Evolutionary conservation across 495 filamentous ascomycete genomes (phyloP).

Genomic region (Aspergillus hancockii): DNA sequence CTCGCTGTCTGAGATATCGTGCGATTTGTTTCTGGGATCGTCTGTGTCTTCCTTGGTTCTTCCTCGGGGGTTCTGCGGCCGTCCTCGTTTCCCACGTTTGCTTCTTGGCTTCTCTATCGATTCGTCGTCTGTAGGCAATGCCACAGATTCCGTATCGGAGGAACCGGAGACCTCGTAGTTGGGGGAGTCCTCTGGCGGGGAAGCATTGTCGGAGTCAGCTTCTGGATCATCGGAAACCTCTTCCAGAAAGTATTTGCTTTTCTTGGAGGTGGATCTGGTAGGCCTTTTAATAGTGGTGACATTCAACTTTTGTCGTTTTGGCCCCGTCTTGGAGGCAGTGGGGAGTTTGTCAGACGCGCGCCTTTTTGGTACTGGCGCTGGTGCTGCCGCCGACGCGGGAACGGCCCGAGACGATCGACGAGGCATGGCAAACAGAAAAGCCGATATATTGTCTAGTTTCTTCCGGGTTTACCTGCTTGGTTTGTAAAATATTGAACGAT

Average conservation of each 20-base stretch:
- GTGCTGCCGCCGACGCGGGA: conserved; percentile 36
- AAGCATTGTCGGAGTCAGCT: conserved; percentile 26
- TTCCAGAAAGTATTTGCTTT: conserved; percentile 58
- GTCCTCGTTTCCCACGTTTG: conserved; percentile 12
- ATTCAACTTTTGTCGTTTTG: conserved; percentile 50
- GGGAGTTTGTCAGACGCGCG: conserved; percentile 39
- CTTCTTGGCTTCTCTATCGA: conserved; percentile 25
- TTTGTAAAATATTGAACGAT: neutral
- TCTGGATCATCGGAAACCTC: conserved; percentile 34
- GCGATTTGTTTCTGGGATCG: conserved; percentile 3
- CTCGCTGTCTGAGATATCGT: conserved; percentile 6
- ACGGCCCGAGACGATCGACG: conserved; percentile 45
- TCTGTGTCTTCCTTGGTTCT: conserved; percentile 9
- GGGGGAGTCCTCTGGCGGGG: conserved; percentile 22
- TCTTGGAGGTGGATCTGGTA: conserved; percentile 52
- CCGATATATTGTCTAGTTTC: neutral
- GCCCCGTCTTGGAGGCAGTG: conserved; percentile 31
- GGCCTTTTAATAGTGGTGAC: conserved; percentile 23
- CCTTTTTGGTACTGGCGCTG: conserved; percentile 39
- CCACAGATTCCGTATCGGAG: conserved; percentile 27
- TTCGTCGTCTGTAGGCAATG: conserved; percentile 30
- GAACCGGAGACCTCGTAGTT: conserved; percentile 25
- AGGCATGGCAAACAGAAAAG: conserved; percentile 31
- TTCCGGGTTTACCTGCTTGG: neutral
- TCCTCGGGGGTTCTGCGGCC: conserved; percentile 11